phyloP scores from a whole-genome alignment of 139 green algal species.

The Coccomyxa sp. region DNA sequence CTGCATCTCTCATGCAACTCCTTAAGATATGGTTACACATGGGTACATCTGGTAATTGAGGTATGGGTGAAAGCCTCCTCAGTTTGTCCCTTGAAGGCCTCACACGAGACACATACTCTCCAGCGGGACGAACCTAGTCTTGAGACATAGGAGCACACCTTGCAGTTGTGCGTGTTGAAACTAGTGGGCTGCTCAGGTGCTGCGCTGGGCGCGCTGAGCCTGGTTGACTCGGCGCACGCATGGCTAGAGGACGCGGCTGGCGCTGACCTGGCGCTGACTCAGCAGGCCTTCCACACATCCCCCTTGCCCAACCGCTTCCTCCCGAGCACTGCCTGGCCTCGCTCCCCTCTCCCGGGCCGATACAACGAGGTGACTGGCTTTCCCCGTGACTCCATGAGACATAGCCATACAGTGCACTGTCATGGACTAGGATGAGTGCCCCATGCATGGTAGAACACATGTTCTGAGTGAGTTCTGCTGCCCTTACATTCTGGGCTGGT shows the following conservation, averaged over 20 bases:
- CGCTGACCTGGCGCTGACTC: not conserved
- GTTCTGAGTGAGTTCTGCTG: not conserved
- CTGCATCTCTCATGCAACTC: not conserved
- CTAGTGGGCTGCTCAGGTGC: not conserved
- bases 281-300: not conserved
- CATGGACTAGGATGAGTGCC: not conserved
- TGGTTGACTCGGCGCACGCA: constrained; percentile 17
- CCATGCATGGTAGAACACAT: too few species aligned
- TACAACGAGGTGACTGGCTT: not conserved
- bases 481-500: not conserved
- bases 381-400: not conserved
- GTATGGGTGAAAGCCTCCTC: not conserved
- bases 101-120: not conserved
- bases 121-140: not conserved
- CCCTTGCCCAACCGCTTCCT: not conserved
- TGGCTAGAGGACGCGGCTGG: constrained; percentile 32
- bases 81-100: not conserved
- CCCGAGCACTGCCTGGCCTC: not conserved
- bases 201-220: constrained; percentile 5
- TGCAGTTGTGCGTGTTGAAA: not conserved
- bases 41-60: not conserved
- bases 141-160: not conserved
- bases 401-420: not conserved
- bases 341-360: not conserved
- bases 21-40: not conserved